Conservation (phyloP, 2,329 filamentous ascomycete genomes). For the Geoglossum cookeanum region DNA sequence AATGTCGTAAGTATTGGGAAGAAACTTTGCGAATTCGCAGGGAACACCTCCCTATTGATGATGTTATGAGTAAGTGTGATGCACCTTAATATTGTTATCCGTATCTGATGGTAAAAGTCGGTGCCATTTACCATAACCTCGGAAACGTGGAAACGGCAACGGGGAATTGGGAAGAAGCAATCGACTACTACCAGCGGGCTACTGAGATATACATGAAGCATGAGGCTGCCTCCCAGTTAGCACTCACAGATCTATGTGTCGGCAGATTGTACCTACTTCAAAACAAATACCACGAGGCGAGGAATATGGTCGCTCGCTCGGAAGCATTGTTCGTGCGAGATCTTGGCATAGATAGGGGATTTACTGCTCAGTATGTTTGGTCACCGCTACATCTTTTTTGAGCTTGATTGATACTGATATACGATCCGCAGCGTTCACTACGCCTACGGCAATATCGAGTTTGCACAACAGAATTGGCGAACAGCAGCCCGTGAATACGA, state of each 20-base stretch:
- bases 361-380: neutral
- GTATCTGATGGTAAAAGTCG: slow-evolving; percentile 3
- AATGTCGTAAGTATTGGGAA: slow-evolving; percentile 9
- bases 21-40: neutral
- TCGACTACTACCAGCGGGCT: slow-evolving; percentile 9
- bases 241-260: slow-evolving; percentile 8
- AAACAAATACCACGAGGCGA: neutral
- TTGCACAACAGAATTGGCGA: neutral
- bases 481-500: neutral
- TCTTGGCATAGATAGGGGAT: neutral
- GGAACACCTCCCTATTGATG: neutral
- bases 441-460: neutral
- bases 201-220: slow-evolving; percentile 9
- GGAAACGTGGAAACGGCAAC: slow-evolving; percentile 9
- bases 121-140: slow-evolving; percentile 9
- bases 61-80: neutral
- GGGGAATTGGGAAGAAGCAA: slow-evolving; percentile 9
- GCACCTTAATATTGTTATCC: neutral
- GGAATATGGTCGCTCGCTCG: neutral
- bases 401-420: neutral
- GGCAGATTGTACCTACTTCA: slow-evolving; percentile 5
- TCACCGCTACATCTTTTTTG: neutral
- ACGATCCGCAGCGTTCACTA: neutral
- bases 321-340: neutral
- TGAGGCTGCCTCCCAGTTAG: slow-evolving; percentile 7